Base-by-base conservation (phyloP, 1,284 basidiomycete genomes). In the Ganoderma multipileum region DNA sequence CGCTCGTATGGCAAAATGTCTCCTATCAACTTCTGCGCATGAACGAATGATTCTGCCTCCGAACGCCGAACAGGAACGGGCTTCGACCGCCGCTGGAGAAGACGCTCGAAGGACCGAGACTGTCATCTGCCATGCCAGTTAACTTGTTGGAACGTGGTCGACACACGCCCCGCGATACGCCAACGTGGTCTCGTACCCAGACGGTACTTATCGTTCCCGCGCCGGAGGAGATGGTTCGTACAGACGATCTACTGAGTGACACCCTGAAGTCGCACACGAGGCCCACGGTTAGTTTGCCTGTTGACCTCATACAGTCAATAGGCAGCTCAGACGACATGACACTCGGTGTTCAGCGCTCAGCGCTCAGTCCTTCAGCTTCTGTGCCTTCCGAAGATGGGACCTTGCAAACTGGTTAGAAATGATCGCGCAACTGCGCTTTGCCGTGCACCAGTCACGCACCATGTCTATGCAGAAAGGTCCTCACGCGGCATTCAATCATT, bases 51-150 rank as follows among this genome's bases (percentile, higher is more conserved):
- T 26, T 59, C 33, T 59, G 58, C 58, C 38, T 7, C 38, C 23
- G 38, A 6, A 60, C 39, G n/a, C 38, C 58, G 38, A 23, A 60
- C 58, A 60, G 58, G 58, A 41, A 60, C 28, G 54, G 18, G 16
- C 54, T 55, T 33, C 54, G 5, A 55, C 55, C 33, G 33, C 55
- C 55, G 30, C 20, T 18, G 30, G 20, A 2, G 30, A 57, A 57
- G 55, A 57, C 54, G 55, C 30, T 33, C 18, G 33, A 9, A 36
- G 33, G 55, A 26, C 9, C 36, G 58, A 41, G 36, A 38, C 20
- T 23, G 8, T 8, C 11, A 16, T 42, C 39, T 16, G 14, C 38
- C 36, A 16, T 41, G 58, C n/a, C n/a, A n/a, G n/a, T n/a, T n/a
- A n/a, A n/a, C 36, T n/a, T 38, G 12, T 18, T 18, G 36, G 30